Evolutionary conservation across 2,329 filamentous ascomycete genomes (phyloP).

Genomic region (Diaporthe nobilis): DNA sequence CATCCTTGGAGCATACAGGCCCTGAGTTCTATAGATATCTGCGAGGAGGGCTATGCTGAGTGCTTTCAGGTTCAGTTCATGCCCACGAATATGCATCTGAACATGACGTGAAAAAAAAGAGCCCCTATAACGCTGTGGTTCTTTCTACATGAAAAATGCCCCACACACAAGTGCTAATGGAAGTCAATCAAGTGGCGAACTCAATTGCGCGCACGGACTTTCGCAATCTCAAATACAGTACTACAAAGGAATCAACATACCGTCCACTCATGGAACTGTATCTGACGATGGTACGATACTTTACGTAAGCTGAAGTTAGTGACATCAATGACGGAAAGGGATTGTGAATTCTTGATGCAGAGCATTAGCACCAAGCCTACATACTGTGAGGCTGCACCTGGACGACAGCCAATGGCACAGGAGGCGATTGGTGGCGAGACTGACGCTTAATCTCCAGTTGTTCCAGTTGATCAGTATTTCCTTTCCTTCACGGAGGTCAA

Average conservation of each 20-base stretch:
- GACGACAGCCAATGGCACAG: not conserved
- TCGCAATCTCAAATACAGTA: not conserved
- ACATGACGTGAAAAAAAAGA: not conserved
- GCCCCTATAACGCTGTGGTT: not conserved
- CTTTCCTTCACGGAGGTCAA: not conserved
- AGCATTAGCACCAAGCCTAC: not conserved
- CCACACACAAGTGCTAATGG: not conserved
- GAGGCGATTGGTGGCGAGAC: not conserved
- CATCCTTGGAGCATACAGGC: not conserved
- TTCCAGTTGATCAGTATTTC: slow-evolving; percentile 25
- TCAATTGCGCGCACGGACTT: not conserved
- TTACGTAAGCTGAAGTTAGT: not conserved
- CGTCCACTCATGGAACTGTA: not conserved
- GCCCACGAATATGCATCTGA: not conserved
- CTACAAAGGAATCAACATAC: not conserved
- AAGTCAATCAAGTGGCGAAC: not conserved
- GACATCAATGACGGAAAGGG: not conserved
- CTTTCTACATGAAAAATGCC: not conserved
- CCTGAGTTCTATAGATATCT: not conserved
- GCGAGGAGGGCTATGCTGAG: not conserved
- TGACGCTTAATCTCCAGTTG: not conserved
- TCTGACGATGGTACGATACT: not conserved
- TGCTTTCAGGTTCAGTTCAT: not conserved
- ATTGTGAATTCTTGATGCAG: not conserved
- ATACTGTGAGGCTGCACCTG: no score